A percentile compares a stretch with the other conserved stretches of the same genome.
Conservation (phyloP, 2,329 filamentous ascomycete species). For the Amauroascus niger region DNA sequence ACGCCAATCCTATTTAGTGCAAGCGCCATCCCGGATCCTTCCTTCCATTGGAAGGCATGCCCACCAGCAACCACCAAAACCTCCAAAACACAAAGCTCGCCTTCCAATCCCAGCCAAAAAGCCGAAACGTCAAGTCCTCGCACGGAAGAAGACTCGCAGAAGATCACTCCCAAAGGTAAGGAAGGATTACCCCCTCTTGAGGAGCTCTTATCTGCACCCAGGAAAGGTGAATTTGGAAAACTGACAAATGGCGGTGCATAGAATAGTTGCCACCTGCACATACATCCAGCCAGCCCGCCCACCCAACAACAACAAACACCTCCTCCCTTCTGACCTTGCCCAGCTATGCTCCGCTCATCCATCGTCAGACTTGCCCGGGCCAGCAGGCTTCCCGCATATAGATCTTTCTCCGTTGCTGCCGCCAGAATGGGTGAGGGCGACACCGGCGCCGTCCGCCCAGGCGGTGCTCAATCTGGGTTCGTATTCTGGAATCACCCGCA, state of each 20-base stretch:
- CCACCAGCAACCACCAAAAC: too few relatives aligned
- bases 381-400: constrained; percentile 40
- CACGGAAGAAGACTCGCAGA: background rate
- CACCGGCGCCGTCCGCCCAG: constrained; percentile 43
- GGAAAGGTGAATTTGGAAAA: too few relatives aligned
- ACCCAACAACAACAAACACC: background rate
- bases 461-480: constrained; percentile 31
- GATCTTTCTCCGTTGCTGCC: constrained; percentile 55
- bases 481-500: constrained; percentile 18
- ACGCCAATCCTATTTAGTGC: constrained; percentile 1
- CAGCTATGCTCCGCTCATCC: constrained; percentile 58
- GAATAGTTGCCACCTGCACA: background rate
- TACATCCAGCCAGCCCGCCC: background rate
- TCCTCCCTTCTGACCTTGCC: background rate
- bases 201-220: background rate
- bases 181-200: background rate
- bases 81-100: constrained; percentile 4
- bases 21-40: too few relatives aligned
- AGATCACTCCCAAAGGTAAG: background rate
- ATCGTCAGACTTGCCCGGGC: constrained; percentile 51
- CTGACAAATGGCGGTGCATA: background rate
- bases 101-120: background rate
- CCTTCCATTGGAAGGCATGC: too few relatives aligned
- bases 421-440: constrained; percentile 61
- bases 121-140: constrained; percentile 5